A percentile compares a stretch with the other conserved stretches of the same genome.
Evolutionary conservation across 2,329 filamentous ascomycete species (phyloP).

Genomic region (Nothophoma quercina): DNA sequence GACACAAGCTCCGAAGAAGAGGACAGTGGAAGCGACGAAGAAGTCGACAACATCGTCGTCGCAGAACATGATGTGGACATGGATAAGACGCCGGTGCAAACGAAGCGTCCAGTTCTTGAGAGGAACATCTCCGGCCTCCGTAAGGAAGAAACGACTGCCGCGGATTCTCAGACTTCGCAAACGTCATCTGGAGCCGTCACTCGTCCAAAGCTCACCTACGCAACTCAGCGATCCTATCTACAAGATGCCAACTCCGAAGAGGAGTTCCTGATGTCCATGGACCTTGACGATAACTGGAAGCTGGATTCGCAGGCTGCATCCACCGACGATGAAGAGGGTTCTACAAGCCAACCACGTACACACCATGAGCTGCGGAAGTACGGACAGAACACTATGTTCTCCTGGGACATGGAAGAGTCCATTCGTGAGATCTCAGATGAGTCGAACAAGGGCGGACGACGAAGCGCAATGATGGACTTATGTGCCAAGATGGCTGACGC

Average conservation of each 20-base stretch:
- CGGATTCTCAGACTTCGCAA: constrained; percentile 41
- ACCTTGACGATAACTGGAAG: constrained; percentile 36
- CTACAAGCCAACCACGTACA: constrained; percentile 57
- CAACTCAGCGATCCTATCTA: constrained; percentile 66
- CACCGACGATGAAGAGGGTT: constrained; percentile 56
- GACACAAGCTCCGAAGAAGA: constrained; percentile 37
- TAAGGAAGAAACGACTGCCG: constrained; percentile 23
- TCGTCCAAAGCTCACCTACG: constrained; percentile 64
- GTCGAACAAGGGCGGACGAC: constrained; percentile 52
- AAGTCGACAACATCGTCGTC: constrained; percentile 17
- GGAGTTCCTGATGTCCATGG: constrained; percentile 45
- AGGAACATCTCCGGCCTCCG: constrained; percentile 26
- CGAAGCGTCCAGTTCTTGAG: neutral
- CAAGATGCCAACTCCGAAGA: constrained; percentile 59
- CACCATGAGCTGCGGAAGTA: constrained; percentile 69
- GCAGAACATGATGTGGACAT: neutral
- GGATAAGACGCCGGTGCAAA: constrained; percentile 1
- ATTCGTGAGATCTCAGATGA: constrained; percentile 66
- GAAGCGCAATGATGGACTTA: constrained; percentile 64
- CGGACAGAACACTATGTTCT: constrained; percentile 65
- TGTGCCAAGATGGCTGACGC: constrained; percentile 64
- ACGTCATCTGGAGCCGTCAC: constrained; percentile 22
- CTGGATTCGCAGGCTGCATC: constrained; percentile 30
- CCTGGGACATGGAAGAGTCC: constrained; percentile 62
- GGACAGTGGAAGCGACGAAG: constrained; percentile 35